Evolutionary conservation across 495 filamentous ascomycete species (phyloP), one percentile per base, ranked within the genome.

Genomic region (Clavariopsis aquatica): DNA sequence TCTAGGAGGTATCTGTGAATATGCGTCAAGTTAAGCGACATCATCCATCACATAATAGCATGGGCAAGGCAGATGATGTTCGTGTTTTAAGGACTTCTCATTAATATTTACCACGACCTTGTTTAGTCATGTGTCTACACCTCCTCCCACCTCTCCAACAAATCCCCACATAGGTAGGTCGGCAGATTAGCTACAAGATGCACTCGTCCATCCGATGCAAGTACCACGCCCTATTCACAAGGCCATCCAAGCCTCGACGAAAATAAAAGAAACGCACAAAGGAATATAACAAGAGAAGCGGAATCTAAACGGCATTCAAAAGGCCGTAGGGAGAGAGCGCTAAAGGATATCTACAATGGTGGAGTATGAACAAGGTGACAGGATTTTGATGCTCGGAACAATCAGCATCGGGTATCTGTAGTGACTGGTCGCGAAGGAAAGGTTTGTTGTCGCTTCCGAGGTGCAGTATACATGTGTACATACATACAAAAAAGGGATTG

Each of bases 341-440:
- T 19, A 49, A 17, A 45, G 38, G 41, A 45, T 60, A 60, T 60
- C 28, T 62, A 54, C 59, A 62, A 62, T 36, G 41, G 43, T 23
- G 17, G 38, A n/a, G n/a, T n/a, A 26, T n/a, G 55, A 19, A 29
- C 12, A 24, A 19, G 45, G 20, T n/a, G n/a, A n/a, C n/a, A n/a
- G n/a, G n/a, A n/a, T n/a, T 23, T 22, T 52, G 58, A 61, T 49
- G 31, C 31, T 22, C 53, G 41, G 13, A 17, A 36, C 6, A 36
- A 26, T 49, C 31, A 24, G 59, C 59, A 55, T 64, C 64, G 68
- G 68, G 68, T 70, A 70, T 70, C 63, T 56, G 68, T 70, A 70
- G 68, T 52, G 68, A 70, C 64, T 55, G 58, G 52, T 59, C 59
- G 56, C 53, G 57, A 70, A 65, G 61, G 56, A 41, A 26, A 28